Base-by-base conservation (phyloP, 1,284 basidiomycete species). In the Fomitopsis betulina region DNA sequence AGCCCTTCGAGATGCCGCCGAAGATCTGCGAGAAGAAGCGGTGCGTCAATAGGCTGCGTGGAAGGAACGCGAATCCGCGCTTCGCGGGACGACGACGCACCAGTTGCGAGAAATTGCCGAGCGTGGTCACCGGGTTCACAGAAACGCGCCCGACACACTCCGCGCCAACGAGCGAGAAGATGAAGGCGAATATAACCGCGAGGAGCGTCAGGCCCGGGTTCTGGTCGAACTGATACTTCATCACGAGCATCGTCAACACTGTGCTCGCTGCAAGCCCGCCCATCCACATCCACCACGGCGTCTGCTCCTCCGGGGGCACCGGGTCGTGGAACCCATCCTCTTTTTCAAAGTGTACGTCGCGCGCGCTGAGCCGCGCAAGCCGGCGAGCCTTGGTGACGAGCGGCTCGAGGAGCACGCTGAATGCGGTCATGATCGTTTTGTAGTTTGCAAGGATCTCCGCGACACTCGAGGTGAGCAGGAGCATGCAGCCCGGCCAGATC, bases 151-250 rank as follows among this genome's bases (percentile, higher is more conserved):
- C 84, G 39, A 79, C 73, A 54, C 80, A 83, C 68, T 87, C 83
- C 15, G 86, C 83, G 55, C 81, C 85, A 60, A 87, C 61, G 43
- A 67, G 61, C 13, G 65, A 65, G 59, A 67, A 67, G 27, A 67
- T 81, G 73, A 87, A 86, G 23, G 84, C 85, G 73, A 87, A 86
- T 53, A 87, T 57, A 74, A 87, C 85, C 38, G 83, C 82, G 49
- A 88, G 77, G 57, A 87, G 76, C 1, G 81, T 73, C 27, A 85
- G 76, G 5, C 81, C 80, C 40, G 85, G 81, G 61, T 83, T 84
- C 58, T 67, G 65, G 33, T 62, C 65, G 74, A 83, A 77, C 59
- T 78, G 70, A 72, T 81, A 84, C 37, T 77, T 73, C 50, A 82
- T 83, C 5, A 78, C 75, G 57, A 84, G 75, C 56, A 87, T 82